Conservation (phyloP, 768 basidiomycete genomes). For the Tylopilus vinaceipallidus region DNA sequence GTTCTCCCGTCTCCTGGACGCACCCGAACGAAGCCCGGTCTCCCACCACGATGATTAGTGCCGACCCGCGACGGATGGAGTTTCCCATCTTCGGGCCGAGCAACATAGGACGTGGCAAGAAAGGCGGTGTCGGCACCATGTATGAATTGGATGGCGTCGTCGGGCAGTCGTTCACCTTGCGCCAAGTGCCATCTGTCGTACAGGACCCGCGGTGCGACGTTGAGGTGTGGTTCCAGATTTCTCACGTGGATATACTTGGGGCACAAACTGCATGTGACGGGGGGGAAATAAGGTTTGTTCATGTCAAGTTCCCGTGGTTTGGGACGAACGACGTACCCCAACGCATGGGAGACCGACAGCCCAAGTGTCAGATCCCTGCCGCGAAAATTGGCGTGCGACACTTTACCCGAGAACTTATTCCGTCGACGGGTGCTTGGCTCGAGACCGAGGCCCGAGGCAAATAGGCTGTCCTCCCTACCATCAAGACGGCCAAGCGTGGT, state of each 20-base stretch:
- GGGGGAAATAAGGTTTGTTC: background rate
- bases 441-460: slow-evolving; percentile 59
- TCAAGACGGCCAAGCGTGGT: slow-evolving; percentile 30
- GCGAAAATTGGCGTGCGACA: slow-evolving; percentile 33
- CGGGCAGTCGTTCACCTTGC: slow-evolving; percentile 43
- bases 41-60: slow-evolving; percentile 64
- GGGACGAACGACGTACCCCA: slow-evolving; percentile 44
- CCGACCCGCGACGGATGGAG: slow-evolving; percentile 56
- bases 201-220: slow-evolving; percentile 36
- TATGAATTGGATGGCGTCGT: slow-evolving; percentile 48
- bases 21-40: slow-evolving; percentile 62
- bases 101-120: slow-evolving; percentile 51
- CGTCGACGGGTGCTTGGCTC: slow-evolving; percentile 55
- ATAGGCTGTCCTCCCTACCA: slow-evolving; percentile 18
- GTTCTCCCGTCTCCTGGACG: slow-evolving; percentile 52
- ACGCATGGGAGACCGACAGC: slow-evolving; percentile 50
- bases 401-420: slow-evolving; percentile 59
- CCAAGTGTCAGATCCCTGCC: slow-evolving; percentile 36
- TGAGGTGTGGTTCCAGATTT: slow-evolving; percentile 40
- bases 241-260: slow-evolving; percentile 64
- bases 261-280: slow-evolving; percentile 47
- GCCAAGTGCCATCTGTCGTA: slow-evolving; percentile 34
- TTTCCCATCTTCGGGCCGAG: slow-evolving; percentile 36
- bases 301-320: background rate
- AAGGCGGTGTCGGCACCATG: slow-evolving; percentile 51